These are phyloP conservation scores for Cornus florida DNA, from an alignment of 148 eudicot genomes.

Conservation along the genomic window DNA sequence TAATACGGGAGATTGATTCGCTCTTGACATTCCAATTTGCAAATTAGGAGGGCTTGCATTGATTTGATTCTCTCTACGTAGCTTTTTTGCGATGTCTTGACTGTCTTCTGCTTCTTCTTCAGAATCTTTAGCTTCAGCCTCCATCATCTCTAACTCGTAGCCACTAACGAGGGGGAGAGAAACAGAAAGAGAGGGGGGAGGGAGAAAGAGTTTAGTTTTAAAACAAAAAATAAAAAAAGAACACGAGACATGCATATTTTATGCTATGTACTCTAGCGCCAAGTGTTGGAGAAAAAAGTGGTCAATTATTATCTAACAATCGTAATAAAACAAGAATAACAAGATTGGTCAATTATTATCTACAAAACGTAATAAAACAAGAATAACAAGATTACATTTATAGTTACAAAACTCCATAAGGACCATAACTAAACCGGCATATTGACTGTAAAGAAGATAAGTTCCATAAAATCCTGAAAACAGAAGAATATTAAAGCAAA, in stretches of 20 bases:
- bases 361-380: neutral
- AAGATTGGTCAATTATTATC: neutral
- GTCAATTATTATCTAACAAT: neutral
- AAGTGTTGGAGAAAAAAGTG: neutral
- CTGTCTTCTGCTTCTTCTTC: conserved; percentile 58
- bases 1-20: conserved; percentile 19
- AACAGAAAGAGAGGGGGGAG: neutral
- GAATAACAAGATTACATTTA: neutral
- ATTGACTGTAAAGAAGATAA: neutral
- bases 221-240: neutral
- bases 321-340: neutral
- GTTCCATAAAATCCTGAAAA: neutral
- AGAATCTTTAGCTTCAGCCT: conserved; percentile 84
- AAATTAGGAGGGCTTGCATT: conserved; percentile 28
- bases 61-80: conserved; percentile 18
- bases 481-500: neutral
- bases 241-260: neutral
- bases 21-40: conserved; percentile 19
- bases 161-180: conserved; percentile 39
- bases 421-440: neutral
- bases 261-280: neutral
- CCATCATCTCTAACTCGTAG: conserved; percentile 76
- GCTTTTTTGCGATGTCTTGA: conserved; percentile 19
- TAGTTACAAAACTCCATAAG: neutral
- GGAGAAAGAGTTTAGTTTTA: neutral